Conservation (phyloP, 192 early-diverging fungal species). For the Linnemannia hyalina region DNA sequence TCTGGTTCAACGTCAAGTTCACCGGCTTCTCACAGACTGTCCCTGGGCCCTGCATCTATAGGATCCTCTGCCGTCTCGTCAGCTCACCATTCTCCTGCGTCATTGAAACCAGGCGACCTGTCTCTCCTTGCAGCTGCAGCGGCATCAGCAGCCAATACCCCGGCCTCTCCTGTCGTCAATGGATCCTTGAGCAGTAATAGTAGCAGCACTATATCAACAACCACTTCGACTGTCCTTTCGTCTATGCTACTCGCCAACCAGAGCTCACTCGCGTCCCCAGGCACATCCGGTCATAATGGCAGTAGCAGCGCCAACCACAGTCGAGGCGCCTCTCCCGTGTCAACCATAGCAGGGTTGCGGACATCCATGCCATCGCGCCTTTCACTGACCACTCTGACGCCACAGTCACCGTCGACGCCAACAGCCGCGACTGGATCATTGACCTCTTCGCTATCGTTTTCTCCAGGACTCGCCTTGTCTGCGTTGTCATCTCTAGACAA, state of each 20-base stretch:
- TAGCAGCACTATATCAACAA: background rate
- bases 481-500: slow-evolving; percentile 1
- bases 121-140: background rate
- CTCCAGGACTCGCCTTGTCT: slow-evolving; percentile 4
- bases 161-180: background rate
- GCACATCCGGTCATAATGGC: background rate
- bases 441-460: background rate
- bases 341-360: slow-evolving; percentile 10
- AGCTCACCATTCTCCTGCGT: slow-evolving; percentile 13
- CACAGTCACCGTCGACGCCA: slow-evolving; percentile 3
- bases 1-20: slow-evolving; percentile 9
- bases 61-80: slow-evolving; percentile 13
- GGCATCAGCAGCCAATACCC: background rate
- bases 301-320: slow-evolving; percentile 3
- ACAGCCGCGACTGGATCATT: background rate
- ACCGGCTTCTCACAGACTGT: slow-evolving; percentile 6
- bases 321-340: slow-evolving; percentile 3
- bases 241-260: slow-evolving; percentile 48
- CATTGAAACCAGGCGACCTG: slow-evolving; percentile 15
- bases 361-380: slow-evolving; percentile 20
- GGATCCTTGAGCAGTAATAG: background rate
- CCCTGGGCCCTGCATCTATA: slow-evolving; percentile 1
- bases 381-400: slow-evolving; percentile 1
- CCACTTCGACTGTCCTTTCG: slow-evolving; percentile 35
- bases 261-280: slow-evolving; percentile 17